These are phyloP conservation scores for Aphanoascus verrucosus DNA, from an alignment of 2,329 filamentous ascomycete genomes.

Conservation along the genomic window DNA sequence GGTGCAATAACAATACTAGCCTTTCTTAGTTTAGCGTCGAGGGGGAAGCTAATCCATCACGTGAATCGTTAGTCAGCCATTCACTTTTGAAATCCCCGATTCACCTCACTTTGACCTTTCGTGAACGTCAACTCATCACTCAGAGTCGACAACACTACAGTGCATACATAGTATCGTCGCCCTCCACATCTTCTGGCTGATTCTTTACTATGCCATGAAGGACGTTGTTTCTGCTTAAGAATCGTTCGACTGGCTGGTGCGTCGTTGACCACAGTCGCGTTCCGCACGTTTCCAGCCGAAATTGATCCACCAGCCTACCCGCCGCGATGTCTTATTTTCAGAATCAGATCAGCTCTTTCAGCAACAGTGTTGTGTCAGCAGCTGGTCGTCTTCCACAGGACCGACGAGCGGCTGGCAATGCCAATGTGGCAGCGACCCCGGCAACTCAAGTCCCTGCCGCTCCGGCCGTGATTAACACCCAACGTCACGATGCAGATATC, in stretches of 20 bases:
- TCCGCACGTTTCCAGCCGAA: background rate
- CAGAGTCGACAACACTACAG: no score
- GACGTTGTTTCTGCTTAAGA: background rate
- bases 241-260: background rate
- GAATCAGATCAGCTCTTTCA: slow-evolving; percentile 54
- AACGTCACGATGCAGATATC: slow-evolving; percentile 46
- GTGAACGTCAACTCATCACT: no score
- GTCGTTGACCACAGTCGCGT: background rate
- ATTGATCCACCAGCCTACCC: background rate
- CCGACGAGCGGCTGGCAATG: slow-evolving; percentile 42
- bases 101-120: no score
- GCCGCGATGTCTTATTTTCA: slow-evolving; percentile 54
- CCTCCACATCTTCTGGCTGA: no score
- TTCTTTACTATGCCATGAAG: background rate
- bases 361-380: slow-evolving; percentile 51
- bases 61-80: no score
- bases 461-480: slow-evolving; percentile 41
- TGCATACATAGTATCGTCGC: no score
- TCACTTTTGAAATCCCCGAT: no score
- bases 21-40: no score
- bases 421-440: slow-evolving; percentile 26
- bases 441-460: slow-evolving; percentile 33
- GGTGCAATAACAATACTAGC: no score
- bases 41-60: no score
- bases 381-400: slow-evolving; percentile 51